Evolutionary conservation across 441 rosid genomes (phyloP), one percentile per base, ranked within the genome.

Genomic region (Bruguiera hainesii): DNA sequence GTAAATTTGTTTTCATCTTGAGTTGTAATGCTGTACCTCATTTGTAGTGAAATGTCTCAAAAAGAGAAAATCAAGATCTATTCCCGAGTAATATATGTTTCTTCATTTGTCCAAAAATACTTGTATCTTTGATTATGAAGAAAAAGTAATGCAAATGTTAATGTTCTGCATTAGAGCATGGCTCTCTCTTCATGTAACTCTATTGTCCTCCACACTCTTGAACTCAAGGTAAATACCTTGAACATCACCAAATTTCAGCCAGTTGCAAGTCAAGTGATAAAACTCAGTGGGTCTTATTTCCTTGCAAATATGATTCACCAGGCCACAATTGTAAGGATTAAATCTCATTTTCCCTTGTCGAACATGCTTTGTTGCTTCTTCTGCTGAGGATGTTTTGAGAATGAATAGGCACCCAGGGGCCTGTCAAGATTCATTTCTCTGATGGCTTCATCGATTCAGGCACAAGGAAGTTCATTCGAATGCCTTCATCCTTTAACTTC

Each of bases 391-490:
- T 35, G 42, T 7, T 9, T 35, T 35, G 42, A 35, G 16, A 39
- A 11, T 10, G 46, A 39, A 39, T 2, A 11, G 15, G 4, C 15
- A 39, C 16, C 13, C 46, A 10, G 46, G 46, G 16, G 46, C 11
- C 46, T 11, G 15, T 39, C 15, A 39, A 2, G 2, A 39, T 25
- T 13, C 35, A 15, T 1, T 29, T 26, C 61, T 57, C 35, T 57
- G 11, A 26, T 57, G 39, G 19, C 39, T 8, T 15, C 35, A 26
- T 21, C 20, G 29, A 29, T 66, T 28, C 31, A 52, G 48, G 56
- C n/a, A 57, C 30, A n/a, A 61, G 15, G 25, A 62, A 55, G 39
- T 62, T 46, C 46, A 61, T 66, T 69, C n/a, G 60, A 37, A 53
- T 25, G 21, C 21, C 60, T 33, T 29, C 57, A 6, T 35, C 50